Percentiles rank a stretch among this genome's conserved stretches.
Conservation (phyloP, 192 early-diverging fungal species). For the Gamsiella multidivaricata region DNA sequence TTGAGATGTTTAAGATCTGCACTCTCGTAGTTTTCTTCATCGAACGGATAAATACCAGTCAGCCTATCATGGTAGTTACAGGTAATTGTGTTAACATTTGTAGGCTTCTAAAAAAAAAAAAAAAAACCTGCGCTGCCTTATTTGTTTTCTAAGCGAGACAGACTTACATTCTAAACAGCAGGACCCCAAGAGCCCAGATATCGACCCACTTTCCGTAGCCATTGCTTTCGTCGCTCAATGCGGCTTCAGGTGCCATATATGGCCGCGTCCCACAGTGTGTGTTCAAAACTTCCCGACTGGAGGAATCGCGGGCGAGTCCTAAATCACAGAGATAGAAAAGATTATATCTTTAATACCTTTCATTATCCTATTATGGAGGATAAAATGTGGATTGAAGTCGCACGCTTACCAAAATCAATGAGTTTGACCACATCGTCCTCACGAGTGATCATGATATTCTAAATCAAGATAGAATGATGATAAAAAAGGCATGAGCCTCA, state of each 20-base stretch:
- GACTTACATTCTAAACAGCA: slow-evolving; percentile 47
- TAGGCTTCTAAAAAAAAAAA: background rate
- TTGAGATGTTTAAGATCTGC: background rate
- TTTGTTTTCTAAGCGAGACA: no score
- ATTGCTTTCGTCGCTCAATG: slow-evolving; percentile 9
- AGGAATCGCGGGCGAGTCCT: slow-evolving; percentile 27
- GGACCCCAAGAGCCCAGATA: slow-evolving; percentile 34
- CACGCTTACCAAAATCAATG: slow-evolving; percentile 51
- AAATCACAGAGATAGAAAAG: background rate
- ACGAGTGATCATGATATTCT: slow-evolving; percentile 42
- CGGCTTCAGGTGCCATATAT: slow-evolving; percentile 41
- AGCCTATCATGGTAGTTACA: no score
- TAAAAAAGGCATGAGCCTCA: background rate
- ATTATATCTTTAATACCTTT: background rate
- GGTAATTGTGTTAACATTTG: no score
- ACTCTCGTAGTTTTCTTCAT: no score
- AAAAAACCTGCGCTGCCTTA: no score
- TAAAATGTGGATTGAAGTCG: background rate
- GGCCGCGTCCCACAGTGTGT: slow-evolving; percentile 20
- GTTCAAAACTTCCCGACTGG: background rate
- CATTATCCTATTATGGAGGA: background rate
- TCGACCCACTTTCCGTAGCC: slow-evolving; percentile 31
- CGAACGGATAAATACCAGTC: no score
- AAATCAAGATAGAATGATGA: background rate
- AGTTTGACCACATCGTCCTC: background rate